Percentiles rank a stretch among this genome's conserved stretches.
Evolutionary conservation across 2,329 filamentous ascomycete species (phyloP).

Genomic region (Teratosphaeria pseudoeucalypti): DNA sequence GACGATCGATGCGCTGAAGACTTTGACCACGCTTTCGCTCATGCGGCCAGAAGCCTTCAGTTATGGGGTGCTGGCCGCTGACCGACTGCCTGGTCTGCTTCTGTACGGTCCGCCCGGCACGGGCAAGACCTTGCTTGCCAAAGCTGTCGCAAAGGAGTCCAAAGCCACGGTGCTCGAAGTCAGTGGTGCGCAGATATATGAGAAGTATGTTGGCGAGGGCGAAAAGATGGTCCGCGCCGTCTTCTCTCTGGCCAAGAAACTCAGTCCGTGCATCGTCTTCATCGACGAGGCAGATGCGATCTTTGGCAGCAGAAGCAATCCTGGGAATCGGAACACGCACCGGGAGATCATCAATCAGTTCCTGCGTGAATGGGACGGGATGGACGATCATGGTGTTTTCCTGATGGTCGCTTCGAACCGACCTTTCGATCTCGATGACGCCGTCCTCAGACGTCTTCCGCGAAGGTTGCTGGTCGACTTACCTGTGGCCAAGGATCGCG

Average conservation of each 20-base stretch:
- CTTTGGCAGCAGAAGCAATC: slow-evolving; percentile 63
- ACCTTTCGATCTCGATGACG: slow-evolving; percentile 88
- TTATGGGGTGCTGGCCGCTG: slow-evolving; percentile 83
- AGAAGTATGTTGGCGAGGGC: slow-evolving; percentile 91
- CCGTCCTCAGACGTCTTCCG: slow-evolving; percentile 66
- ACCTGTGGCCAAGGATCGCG: slow-evolving; percentile 54
- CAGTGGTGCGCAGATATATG: slow-evolving; percentile 81
- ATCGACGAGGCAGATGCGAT: slow-evolving; percentile 95
- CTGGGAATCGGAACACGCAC: slow-evolving; percentile 58
- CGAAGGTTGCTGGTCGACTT: slow-evolving; percentile 64
- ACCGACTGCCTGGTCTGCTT: slow-evolving; percentile 82
- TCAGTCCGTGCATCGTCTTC: slow-evolving; percentile 87
- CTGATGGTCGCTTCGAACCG: slow-evolving; percentile 98
- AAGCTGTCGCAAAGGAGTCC: slow-evolving; percentile 54
- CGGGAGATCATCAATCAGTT: slow-evolving; percentile 95
- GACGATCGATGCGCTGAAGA: slow-evolving; percentile 78
- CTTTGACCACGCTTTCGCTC: slow-evolving; percentile 77
- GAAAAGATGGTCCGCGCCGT: slow-evolving; percentile 94
- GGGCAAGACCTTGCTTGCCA: slow-evolving; percentile 70
- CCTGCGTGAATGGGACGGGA: slow-evolving; percentile 90
- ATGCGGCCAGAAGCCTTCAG: slow-evolving; percentile 87
- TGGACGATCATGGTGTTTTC: slow-evolving; percentile 70
- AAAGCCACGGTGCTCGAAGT: slow-evolving; percentile 70
- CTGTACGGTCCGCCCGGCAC: slow-evolving; percentile 95
- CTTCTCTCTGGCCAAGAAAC: slow-evolving; percentile 82